These are phyloP conservation scores for Metschnikowia sp. DNA, from an alignment of 805 yeast genomes.

Conservation along the genomic window DNA sequence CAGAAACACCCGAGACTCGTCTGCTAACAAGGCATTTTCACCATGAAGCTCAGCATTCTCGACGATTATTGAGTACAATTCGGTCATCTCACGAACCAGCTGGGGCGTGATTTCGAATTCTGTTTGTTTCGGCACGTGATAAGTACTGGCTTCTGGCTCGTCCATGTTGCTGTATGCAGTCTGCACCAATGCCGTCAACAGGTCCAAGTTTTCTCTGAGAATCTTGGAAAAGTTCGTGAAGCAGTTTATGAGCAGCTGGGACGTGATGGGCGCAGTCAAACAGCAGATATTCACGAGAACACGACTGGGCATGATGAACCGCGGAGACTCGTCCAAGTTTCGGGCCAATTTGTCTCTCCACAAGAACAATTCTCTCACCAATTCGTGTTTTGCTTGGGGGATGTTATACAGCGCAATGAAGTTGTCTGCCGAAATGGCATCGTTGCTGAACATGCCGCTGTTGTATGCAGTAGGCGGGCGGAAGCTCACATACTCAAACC, in stretches of 20 bases:
- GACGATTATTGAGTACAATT: background rate
- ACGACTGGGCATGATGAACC: slow-evolving; percentile 83
- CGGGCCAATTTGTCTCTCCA: slow-evolving; percentile 88
- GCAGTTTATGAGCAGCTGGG: slow-evolving; percentile 17
- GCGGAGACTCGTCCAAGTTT: slow-evolving; percentile 74
- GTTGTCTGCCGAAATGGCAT: slow-evolving; percentile 41
- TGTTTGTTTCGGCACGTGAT: background rate
- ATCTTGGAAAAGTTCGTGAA: slow-evolving; percentile 5
- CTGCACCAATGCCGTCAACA: slow-evolving; percentile 56
- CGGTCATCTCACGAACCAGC: background rate
- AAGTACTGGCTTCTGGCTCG: background rate
- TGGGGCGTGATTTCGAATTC: background rate
- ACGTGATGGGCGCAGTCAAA: slow-evolving; percentile 51
- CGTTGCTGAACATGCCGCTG: slow-evolving; percentile 47
- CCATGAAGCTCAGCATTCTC: background rate
- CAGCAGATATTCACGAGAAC: slow-evolving; percentile 59
- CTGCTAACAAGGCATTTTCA: background rate
- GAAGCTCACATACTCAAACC: slow-evolving; percentile 77
- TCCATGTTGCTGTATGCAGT: slow-evolving; percentile 24
- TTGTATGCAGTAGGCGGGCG: slow-evolving; percentile 28
- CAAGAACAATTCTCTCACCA: slow-evolving; percentile 59
- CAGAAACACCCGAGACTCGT: slow-evolving; percentile 1
- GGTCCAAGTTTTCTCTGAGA: slow-evolving; percentile 53
- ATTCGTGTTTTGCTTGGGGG: slow-evolving; percentile 47
- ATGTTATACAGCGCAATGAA: slow-evolving; percentile 65